These are phyloP conservation scores for Bacidia gigantensis DNA, from an alignment of 495 filamentous ascomycete genomes.

Conservation along the genomic window DNA sequence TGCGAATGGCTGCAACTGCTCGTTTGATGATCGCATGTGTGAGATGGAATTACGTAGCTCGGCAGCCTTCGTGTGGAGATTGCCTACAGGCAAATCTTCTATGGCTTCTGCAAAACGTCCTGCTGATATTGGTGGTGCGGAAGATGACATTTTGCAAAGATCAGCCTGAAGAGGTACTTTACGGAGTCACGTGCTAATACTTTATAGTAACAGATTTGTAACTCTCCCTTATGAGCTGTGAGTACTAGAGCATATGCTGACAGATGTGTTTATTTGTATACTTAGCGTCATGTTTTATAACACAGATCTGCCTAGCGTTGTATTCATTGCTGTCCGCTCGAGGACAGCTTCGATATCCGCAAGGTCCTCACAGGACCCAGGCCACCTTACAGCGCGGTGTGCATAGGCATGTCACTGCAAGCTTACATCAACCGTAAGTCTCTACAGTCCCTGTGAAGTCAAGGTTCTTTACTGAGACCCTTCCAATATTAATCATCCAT, in stretches of 20 bases:
- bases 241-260: no score
- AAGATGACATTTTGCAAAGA: constrained; percentile 28
- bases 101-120: constrained; percentile 59
- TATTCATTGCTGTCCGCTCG: no score
- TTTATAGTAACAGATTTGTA: no score
- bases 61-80: constrained; percentile 63
- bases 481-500: not conserved
- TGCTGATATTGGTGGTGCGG: constrained; percentile 43
- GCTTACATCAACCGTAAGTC: constrained; percentile 51
- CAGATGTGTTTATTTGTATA: no score
- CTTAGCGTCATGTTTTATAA: no score
- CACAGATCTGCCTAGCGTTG: no score
- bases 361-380: not conserved
- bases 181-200: no score
- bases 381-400: not conserved
- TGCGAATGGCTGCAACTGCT: constrained; percentile 45
- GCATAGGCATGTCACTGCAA: constrained; percentile 45
- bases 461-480: constrained; percentile 5
- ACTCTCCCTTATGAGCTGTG: no score
- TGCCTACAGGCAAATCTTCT: constrained; percentile 51
- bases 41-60: constrained; percentile 73
- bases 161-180: not conserved
- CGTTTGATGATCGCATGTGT: constrained; percentile 69
- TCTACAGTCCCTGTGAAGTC: no score
- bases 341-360: no score